Evolutionary conservation across 139 green algal species (phyloP).

Genomic region (Tetraselmis chui): DNA sequence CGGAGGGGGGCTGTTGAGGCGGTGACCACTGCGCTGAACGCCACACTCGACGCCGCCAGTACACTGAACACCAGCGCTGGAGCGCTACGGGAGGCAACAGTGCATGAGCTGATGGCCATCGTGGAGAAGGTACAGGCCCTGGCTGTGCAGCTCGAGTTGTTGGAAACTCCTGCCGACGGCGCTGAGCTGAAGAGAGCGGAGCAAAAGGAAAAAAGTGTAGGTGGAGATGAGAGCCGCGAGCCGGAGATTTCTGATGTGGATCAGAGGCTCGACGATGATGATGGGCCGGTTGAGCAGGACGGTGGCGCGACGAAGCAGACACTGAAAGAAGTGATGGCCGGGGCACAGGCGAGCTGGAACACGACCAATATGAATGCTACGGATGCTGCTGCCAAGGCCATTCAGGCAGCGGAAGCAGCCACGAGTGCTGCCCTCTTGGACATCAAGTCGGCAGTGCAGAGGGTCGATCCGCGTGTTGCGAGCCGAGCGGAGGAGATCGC

Average conservation of each 20-base stretch:
- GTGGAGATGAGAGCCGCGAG: neutral
- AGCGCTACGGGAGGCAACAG: neutral
- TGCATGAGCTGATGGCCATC: neutral
- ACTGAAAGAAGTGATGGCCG: neutral
- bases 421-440: neutral
- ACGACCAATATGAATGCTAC: neutral
- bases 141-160: neutral
- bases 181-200: neutral
- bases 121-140: neutral
- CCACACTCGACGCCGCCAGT: neutral
- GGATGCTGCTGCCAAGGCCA: neutral
- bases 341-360: neutral
- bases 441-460: neutral
- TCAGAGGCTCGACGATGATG: neutral
- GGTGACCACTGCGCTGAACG: neutral
- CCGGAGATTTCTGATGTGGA: neutral
- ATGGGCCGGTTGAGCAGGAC: neutral
- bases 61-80: neutral
- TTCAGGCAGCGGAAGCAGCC: neutral
- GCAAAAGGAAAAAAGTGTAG: no score
- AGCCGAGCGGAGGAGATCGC: neutral
- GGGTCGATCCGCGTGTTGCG: neutral
- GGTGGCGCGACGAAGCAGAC: neutral
- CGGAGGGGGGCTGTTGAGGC: neutral
- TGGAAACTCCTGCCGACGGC: neutral